A percentile compares a stretch with the other conserved stretches of the same genome.
These are phyloP conservation scores for Sarcocystis neurona DNA, from an alignment of 169 alveolate genomes.

Conservation along the genomic window DNA sequence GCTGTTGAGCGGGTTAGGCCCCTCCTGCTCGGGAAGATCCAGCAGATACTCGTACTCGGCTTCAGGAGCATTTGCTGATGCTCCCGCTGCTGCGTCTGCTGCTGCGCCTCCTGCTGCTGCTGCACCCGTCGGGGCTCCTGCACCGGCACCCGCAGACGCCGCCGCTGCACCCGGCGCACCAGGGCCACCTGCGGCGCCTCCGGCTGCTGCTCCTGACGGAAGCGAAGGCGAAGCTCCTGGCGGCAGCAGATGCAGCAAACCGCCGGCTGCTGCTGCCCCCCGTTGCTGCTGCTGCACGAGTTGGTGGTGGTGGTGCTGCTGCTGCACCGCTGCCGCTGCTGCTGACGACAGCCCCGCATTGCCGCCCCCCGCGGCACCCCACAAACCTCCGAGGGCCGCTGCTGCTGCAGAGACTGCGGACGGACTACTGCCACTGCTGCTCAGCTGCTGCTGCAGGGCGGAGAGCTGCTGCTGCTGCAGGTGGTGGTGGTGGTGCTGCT, in stretches of 20 bases:
- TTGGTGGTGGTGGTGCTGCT: conserved; percentile 21
- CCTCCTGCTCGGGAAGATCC: conserved; percentile 70
- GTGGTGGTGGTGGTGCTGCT: too few relatives aligned
- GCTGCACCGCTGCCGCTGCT: conserved; percentile 5
- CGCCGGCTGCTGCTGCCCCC: background rate
- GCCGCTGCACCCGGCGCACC: conserved; percentile 8
- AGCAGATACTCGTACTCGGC: conserved; percentile 78
- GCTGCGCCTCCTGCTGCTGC: background rate
- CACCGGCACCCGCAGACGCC: background rate
- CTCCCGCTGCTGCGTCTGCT: background rate
- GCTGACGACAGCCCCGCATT: background rate
- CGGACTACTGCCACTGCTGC: too few relatives aligned
- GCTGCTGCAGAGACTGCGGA: too few relatives aligned
- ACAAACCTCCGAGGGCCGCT: background rate
- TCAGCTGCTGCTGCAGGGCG: too few relatives aligned
- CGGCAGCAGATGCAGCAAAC: background rate
- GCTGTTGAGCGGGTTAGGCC: conserved; percentile 71
- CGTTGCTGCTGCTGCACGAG: background rate
- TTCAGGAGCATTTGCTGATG: background rate
- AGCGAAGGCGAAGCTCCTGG: background rate
- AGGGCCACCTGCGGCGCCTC: background rate
- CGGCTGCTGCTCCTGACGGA: background rate
- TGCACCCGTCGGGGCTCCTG: background rate
- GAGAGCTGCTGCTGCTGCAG: too few relatives aligned
- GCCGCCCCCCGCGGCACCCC: background rate